Base-by-base conservation (phyloP, 495 filamentous ascomycete species). In the Trichoderma orchidacearum region DNA sequence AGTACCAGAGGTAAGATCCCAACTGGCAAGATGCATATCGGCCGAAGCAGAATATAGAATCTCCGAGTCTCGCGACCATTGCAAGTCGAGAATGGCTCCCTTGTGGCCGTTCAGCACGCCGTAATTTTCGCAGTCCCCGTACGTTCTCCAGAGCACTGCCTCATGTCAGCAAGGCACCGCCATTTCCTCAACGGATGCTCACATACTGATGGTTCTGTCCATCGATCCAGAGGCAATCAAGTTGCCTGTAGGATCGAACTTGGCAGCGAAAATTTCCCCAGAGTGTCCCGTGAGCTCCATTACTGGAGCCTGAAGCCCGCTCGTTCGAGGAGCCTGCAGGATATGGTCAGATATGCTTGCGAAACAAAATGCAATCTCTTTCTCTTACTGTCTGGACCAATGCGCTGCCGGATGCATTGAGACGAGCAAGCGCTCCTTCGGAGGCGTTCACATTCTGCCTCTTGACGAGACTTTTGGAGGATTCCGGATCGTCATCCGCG, bases 11-110 rank as follows among this genome's bases (percentile, higher is more conserved):
- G 92, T 89, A 21, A 93, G 68, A 65, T 99, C 91, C 93, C 93
- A 99, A 67, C 88, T 95, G 35, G 90, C 90, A 34, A 99, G 75
- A 58, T 86, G 89, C 76, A 81, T 87, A 65, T 97, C 92, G 57
- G 92, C 90, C 35, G 91, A 96, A 29, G 91, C 91, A 30, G 94
- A 95, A 66, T 93, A 96, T 59, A 99, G 69, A 52, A 90, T 84
- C 63, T 83, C 80, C 30, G 89, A 93, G 70, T 97, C 91, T 67
- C 93, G 86, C 5, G 93, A 94, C 94, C 94, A 99, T 65, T 93
- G 87, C 25, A 99, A 76, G 69, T 97, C 94, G 18, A 96, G 77
- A 27, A 98, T 71, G 13, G 92, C 91, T 36, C 88, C 89, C 69
- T 86, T 86, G 71, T 98, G 93, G 13, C 94, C 94, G 15, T 70